These are phyloP conservation scores for Aspergillus sp. DNA, from an alignment of 2,329 filamentous ascomycete genomes.

Conservation along the genomic window DNA sequence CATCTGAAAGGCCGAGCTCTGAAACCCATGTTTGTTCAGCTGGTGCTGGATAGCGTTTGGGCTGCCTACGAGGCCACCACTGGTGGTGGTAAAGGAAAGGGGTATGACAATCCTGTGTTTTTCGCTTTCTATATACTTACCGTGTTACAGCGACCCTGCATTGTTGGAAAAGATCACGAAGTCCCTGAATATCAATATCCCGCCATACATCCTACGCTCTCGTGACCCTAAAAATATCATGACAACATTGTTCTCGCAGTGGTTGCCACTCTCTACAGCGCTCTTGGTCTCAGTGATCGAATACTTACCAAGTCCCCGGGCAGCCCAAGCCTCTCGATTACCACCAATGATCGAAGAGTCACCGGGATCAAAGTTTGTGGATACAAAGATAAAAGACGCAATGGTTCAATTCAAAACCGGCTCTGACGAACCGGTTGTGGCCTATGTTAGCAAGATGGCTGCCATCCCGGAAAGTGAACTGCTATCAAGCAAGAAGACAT, in stretches of 20 bases:
- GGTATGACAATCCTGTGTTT: conserved; percentile 50
- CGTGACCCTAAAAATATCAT: conserved; percentile 81
- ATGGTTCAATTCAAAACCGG: conserved; percentile 77
- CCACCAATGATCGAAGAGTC: conserved; percentile 77
- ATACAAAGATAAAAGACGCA: conserved; percentile 69
- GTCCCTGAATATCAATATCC: conserved; percentile 78
- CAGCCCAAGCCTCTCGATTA: conserved; percentile 76
- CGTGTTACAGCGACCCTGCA: conserved; percentile 62
- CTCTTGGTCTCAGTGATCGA: conserved; percentile 92
- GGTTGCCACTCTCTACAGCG: conserved; percentile 91
- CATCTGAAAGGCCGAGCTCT: conserved; percentile 88
- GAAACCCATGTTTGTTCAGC: conserved; percentile 96
- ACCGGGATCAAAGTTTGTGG: conserved; percentile 72
- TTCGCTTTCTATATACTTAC: conserved; percentile 30
- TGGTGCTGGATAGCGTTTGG: conserved; percentile 95
- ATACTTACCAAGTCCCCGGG: conserved; percentile 79
- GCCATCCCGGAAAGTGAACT: conserved; percentile 91
- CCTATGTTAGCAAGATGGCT: conserved; percentile 98
- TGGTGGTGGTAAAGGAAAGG: conserved; percentile 77
- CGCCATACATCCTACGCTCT: conserved; percentile 79
- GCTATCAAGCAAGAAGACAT: conserved; percentile 74
- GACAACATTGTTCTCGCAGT: conserved; percentile 81
- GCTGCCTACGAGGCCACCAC: conserved; percentile 89
- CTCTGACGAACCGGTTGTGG: conserved; percentile 75
- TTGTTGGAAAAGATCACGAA: conserved; percentile 94